Base-by-base conservation (phyloP, 1,139 yeast genomes). In the Geotrichum klebahnii region DNA sequence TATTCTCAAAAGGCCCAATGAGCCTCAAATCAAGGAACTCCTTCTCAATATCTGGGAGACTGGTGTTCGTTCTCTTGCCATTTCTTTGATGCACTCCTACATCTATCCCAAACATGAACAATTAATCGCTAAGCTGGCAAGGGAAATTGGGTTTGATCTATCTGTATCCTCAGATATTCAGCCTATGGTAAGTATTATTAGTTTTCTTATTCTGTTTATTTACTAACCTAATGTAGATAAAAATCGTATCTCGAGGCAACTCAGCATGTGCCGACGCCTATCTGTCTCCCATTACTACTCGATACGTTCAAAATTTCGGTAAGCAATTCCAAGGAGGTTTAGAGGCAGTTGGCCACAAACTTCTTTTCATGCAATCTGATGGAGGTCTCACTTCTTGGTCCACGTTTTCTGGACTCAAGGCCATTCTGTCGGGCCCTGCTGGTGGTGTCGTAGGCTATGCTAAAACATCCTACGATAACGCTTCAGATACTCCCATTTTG, bases 231-330 rank as follows among this genome's bases (percentile, higher is more conserved):
- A 26, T 43, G 20, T n/a, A 50, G 50, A 81, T 84, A 56, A 84
- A 84, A 62, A 75, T 79, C 37, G 79, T 84, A 24, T 78, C 84
- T 12, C 71, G 94, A 53, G 85, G 88, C 1, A 82, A 82, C 57
- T 82, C 89, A 14, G 75, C 87, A 2, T 78, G 81, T 17, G 88
- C 86, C 0, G 92, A 85, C 67, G 87, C 92, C 1, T 84, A 84
- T 61, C 67, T 85, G 53, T 82, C 90, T 2, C 94, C 94, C 1
- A 84, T 81, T 45, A 81, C 84, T 44, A 73, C 77, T 53, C 73
- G 77, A 31, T 84, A 84, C 62, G 70, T 84, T 39, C 65, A 73
- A 31, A 77, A 81, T 17, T 82, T 85, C 59, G 77, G 81, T 45
- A 62, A 73, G 3, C 92, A 92, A 1, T 73, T 84, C 57, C 68